Evolutionary conservation across 495 filamentous ascomycete genomes (phyloP).

Genomic region (Chaetomium tenue): DNA sequence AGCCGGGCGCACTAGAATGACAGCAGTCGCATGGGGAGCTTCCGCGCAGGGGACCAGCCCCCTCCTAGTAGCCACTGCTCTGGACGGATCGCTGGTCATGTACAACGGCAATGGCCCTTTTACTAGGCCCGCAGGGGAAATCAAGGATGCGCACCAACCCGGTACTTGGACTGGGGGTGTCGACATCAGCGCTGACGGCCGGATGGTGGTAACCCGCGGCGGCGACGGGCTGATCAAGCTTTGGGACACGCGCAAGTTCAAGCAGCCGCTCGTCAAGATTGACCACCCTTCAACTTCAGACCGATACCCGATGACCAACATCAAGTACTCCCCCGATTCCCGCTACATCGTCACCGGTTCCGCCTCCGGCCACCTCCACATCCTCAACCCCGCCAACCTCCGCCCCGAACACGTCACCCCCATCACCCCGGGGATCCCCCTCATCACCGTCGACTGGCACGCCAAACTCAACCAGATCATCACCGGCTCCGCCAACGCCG

Average conservation of each 20-base stretch:
- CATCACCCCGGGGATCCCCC: slow-evolving; percentile 75
- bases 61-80: slow-evolving; percentile 78
- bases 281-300: slow-evolving; percentile 77
- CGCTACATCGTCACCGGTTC: slow-evolving; percentile 87
- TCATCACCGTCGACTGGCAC: slow-evolving; percentile 89
- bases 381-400: slow-evolving; percentile 88
- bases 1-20: slow-evolving; percentile 91
- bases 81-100: slow-evolving; percentile 90
- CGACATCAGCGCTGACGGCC: slow-evolving; percentile 87
- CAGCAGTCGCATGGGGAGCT: slow-evolving; percentile 84
- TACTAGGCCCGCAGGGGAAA: slow-evolving; percentile 79
- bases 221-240: slow-evolving; percentile 81
- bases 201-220: slow-evolving; percentile 83
- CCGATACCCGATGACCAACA: slow-evolving; percentile 79
- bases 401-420: slow-evolving; percentile 77
- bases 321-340: slow-evolving; percentile 80
- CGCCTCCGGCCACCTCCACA: slow-evolving; percentile 79
- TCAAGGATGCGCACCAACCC: slow-evolving; percentile 75
- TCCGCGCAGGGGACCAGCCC: slow-evolving; percentile 71
- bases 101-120: slow-evolving; percentile 88
- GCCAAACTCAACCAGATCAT: slow-evolving; percentile 93
- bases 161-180: slow-evolving; percentile 92
- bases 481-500: slow-evolving; percentile 85
- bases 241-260: slow-evolving; percentile 98
- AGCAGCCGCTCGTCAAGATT: slow-evolving; percentile 75